phyloP scores from a whole-genome alignment of 108 stramenopile species.

The Conticribra weissflogii region DNA sequence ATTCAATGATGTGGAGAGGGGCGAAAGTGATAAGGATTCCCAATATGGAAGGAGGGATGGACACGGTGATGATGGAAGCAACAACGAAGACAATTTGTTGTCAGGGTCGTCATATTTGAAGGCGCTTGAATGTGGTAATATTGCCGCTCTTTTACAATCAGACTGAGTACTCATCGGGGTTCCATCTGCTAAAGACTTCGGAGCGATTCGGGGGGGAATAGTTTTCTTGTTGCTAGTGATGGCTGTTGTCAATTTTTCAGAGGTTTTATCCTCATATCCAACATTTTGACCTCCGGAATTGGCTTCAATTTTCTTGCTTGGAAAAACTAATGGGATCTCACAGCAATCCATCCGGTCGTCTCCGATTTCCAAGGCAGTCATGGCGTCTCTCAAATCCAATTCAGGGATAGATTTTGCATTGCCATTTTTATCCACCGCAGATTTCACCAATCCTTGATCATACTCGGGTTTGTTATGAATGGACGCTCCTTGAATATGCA shows the following conservation, averaged over 20 bases:
- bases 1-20: conserved; percentile 24
- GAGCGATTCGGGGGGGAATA: conserved; percentile 63
- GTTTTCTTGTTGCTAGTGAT: conserved; percentile 49
- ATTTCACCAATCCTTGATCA: conserved; percentile 1
- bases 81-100: not conserved
- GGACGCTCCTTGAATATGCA: not conserved
- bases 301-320: not conserved
- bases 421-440: not conserved
- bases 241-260: conserved; percentile 40
- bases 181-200: conserved; percentile 47
- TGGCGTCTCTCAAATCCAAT: conserved; percentile 87
- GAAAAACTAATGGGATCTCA: conserved; percentile 53
- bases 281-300: not conserved
- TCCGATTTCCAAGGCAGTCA: conserved; percentile 90
- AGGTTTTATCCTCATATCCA: not conserved
- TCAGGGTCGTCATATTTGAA: not conserved
- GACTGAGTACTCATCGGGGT: conserved; percentile 27
- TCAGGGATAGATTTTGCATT: conserved; percentile 8
- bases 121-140: not conserved
- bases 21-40: conserved; percentile 48
- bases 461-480: not conserved
- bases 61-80: conserved; percentile 23
- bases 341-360: conserved; percentile 93
- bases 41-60: conserved; percentile 56
- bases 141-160: conserved; percentile 16